Evolutionary conservation across 2,329 filamentous ascomycete genomes (phyloP), one percentile per base, ranked within the genome.

Genomic region (Fusarium praegraminearum): DNA sequence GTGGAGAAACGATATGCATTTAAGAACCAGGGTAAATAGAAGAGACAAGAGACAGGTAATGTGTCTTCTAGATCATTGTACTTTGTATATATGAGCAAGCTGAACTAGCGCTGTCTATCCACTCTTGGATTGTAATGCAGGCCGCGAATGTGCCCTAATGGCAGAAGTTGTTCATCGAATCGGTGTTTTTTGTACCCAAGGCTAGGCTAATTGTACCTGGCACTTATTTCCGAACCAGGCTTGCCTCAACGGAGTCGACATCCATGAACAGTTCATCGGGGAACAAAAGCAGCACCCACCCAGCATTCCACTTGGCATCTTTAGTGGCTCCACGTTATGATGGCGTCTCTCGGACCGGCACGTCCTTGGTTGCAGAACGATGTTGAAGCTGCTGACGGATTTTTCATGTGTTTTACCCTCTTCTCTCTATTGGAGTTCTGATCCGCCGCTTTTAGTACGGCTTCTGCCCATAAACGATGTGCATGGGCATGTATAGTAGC

Each of bases 381-480:
- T 4, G 9, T 35, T n/a, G 26, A 62, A 28, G 16, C 56, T 45
- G 24, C 22, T 24, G 20, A 16, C 12, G 16, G 35, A 45, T 35
- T 30, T 24, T 22, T 45, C 47, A 33, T 40, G 13, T 36, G 28
- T 46, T 46, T 20, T 47, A 24, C 38, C 33, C 22, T 11, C 41
- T 72, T 65, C 22, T 38, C 32, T n/a, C 24, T 26, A 13, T 51
- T 28, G 4, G 12, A 18, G 22, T 51, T 51, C 24, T 41, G 7
- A n/a, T 28, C 32, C 24, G 44, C 32, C 26, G 49, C n/a, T 41
- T 47, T 51, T 63, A 70, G 36, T 65, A 51, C 35, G 86, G 84
- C 74, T 83, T 87, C 75, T 88, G 86, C 18, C 82, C 86, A 69
- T 85, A 87, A 15, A 87, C 78, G 53, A 87, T 80, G 72, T 86